Evolutionary conservation across 2,329 filamentous ascomycete genomes (phyloP).

Genomic region (Aphanocladium album): DNA sequence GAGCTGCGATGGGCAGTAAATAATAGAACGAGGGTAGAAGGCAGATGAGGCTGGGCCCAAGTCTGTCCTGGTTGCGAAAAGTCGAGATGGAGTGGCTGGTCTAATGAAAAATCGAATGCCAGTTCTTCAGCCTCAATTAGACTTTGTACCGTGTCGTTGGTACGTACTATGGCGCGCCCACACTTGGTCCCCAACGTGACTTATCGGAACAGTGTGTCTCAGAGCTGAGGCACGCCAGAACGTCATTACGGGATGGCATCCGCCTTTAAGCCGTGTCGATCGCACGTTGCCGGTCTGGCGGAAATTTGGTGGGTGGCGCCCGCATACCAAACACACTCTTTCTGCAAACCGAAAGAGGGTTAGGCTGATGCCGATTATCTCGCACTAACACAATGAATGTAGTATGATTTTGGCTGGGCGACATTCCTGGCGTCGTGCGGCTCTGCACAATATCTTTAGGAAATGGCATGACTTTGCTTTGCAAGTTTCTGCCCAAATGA

Average conservation of each 20-base stretch:
- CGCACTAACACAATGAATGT: neutral
- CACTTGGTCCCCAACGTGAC: neutral
- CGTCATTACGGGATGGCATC: neutral
- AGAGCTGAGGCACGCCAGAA: slow-evolving; percentile 1
- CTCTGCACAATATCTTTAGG: neutral
- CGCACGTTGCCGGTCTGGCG: neutral
- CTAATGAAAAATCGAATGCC: neutral
- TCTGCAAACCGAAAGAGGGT: neutral
- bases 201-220: neutral
- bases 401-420: neutral
- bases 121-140: too few species aligned
- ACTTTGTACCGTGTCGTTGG: neutral
- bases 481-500: neutral
- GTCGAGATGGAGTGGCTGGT: neutral
- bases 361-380: too few species aligned
- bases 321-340: neutral
- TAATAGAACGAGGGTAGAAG: too few species aligned
- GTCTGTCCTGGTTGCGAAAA: too few species aligned
- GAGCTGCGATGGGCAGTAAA: neutral
- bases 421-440: neutral
- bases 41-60: too few species aligned
- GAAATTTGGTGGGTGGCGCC: neutral
- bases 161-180: neutral
- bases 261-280: neutral
- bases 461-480: neutral